Percentiles rank a stretch among this genome's conserved stretches.
Evolutionary conservation across 2,329 filamentous ascomycete species (phyloP).

Genomic region (Cladosporium sp.): DNA sequence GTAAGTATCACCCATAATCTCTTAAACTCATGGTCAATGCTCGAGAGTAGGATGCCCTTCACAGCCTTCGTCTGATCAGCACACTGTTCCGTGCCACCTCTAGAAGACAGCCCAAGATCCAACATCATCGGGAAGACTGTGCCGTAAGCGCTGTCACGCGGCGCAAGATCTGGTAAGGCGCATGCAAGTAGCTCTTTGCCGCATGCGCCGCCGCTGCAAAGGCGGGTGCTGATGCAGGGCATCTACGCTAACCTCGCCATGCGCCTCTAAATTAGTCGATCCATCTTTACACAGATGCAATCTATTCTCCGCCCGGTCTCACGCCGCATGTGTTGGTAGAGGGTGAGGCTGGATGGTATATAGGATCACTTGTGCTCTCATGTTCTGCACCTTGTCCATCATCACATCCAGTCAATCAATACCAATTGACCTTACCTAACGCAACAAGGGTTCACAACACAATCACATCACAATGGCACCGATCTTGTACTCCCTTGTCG

Average conservation of each 20-base stretch:
- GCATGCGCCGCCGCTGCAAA: conserved; percentile 16
- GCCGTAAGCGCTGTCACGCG: conserved; percentile 20
- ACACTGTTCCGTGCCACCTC: background rate
- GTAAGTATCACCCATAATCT: background rate
- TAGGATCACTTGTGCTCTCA: conserved; percentile 19
- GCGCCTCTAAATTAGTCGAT: conserved; percentile 21
- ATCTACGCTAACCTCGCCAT: conserved; percentile 15
- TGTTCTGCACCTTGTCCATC: conserved; percentile 17
- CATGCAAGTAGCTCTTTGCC: conserved; percentile 14
- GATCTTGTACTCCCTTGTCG: conserved; percentile 9
- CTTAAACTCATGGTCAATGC: background rate
- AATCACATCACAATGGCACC: conserved; percentile 13
- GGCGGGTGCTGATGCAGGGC: conserved; percentile 12
- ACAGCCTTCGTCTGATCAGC: background rate
- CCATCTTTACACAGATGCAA: conserved; percentile 19
- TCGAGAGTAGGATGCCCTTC: background rate
- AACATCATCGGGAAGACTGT: conserved; percentile 15
- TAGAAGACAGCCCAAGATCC: background rate
- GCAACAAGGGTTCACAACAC: conserved; percentile 7
- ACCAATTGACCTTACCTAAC: conserved; percentile 2
- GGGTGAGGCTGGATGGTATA: conserved; percentile 10
- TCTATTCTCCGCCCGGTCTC: conserved; percentile 20
- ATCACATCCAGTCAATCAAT: conserved; percentile 1
- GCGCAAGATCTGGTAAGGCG: conserved; percentile 15
- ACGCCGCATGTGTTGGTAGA: conserved; percentile 18